Base-by-base conservation (phyloP, 257 asterid species). In the Galeopsis tetrahit region DNA sequence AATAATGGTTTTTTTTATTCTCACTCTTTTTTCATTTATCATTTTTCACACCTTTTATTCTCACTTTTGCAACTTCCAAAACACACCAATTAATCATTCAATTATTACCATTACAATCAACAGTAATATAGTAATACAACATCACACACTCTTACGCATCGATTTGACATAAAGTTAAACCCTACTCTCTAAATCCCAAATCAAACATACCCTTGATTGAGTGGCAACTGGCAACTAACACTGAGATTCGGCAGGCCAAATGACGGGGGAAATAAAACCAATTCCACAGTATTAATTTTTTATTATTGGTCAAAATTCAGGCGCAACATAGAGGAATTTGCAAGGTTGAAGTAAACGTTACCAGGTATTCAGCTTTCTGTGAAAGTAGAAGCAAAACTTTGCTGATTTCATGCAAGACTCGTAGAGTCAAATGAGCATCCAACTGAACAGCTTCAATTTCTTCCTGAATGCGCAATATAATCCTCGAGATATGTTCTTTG, bases 391-490 rank as follows among this genome's bases (percentile, higher is more conserved):
- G 89, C 81, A 95, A 71, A 53, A 81, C 94, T 87, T 90, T 95
- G 83, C 77, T 90, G 86, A 90, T 90, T 79, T 88, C 90, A 67
- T 88, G 96, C 85, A 85, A 80, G 62, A 95, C 94, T 57, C 87
- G 98, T 76, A 95, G 91, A 65, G 98, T 88, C 82, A 95, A 81
- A 78, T 86, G 98, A 7, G 92, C 88, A 84, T 92, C 96, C 75
- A 83, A 71, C 77, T 95, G 97, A 48, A 95, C 98, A 6, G 96
- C 93, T 90, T 92, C 98, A 39, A 95, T 82, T 85, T 95, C 99
- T 74, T 90, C 98, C 73, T 92, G 98, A 79, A 95, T 87, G 64
- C 89, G 89, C 10, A 93, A 85, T 68, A 81, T 64, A 38, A 95
- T 86, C 84, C 87, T 90, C 13, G 83, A 76, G 34, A 95, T 86